Evolutionary conservation across 2,329 filamentous ascomycete genomes (phyloP).

Genomic region (Passalora sequoiae): DNA sequence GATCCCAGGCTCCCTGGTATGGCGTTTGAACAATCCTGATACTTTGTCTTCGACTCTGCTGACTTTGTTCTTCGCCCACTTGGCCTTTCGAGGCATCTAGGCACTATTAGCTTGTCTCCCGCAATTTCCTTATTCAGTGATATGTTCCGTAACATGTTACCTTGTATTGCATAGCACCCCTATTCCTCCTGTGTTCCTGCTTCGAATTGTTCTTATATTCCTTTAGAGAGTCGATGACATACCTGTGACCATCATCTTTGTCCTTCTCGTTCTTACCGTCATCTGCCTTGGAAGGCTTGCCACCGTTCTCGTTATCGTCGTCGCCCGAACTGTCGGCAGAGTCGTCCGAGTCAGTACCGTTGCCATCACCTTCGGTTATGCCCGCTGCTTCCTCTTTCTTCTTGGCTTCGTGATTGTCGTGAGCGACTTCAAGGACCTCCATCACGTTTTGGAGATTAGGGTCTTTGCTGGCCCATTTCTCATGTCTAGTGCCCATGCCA

Average conservation of each 20-base stretch:
- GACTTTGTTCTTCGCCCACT: conserved; percentile 57
- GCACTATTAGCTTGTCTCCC: conserved; percentile 19
- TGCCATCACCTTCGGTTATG: conserved; percentile 12
- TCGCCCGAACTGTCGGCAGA: conserved; percentile 19
- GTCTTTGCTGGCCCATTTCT: conserved; percentile 51
- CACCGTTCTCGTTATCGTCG: conserved; percentile 8
- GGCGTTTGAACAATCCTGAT: conserved; percentile 51
- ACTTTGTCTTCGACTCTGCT: conserved; percentile 46
- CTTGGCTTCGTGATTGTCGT: conserved; percentile 49
- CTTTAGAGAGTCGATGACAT: conserved; percentile 47
- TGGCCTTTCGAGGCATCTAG: conserved; percentile 49
- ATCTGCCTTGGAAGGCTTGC: conserved; percentile 4
- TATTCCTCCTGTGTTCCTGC: conserved; percentile 59
- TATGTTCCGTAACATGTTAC: conserved; percentile 12
- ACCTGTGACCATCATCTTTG: conserved; percentile 32
- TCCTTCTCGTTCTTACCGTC: conserved; percentile 31
- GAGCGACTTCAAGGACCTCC: conserved; percentile 58
- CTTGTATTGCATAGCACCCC: conserved; percentile 70
- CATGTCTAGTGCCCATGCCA: conserved; percentile 57
- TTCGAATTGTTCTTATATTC: conserved; percentile 58
- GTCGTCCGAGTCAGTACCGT: conserved; percentile 13
- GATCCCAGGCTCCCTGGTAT: conserved; percentile 54
- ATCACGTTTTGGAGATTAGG: conserved; percentile 54
- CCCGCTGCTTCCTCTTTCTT: conserved; percentile 28
- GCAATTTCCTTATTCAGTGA: background rate